A percentile compares a stretch with the other conserved stretches of the same genome.
Conservation (phyloP, 2,329 filamentous ascomycete genomes). For the Fusarium falciforme region DNA sequence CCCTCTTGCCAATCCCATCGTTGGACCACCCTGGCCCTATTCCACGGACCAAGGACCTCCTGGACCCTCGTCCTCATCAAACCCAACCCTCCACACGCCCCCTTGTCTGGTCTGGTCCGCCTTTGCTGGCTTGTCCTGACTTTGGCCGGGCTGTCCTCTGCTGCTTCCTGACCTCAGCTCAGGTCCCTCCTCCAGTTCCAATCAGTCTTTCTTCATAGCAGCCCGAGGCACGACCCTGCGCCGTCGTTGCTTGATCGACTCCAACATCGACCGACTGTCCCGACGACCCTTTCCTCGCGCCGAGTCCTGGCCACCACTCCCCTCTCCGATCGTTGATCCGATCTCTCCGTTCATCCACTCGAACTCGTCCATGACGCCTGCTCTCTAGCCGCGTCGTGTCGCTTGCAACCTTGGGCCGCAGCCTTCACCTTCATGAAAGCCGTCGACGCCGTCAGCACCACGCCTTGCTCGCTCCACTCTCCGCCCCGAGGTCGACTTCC, state of each 20-base stretch:
- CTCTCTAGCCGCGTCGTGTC: slow-evolving; percentile 36
- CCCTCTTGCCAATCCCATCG: slow-evolving; percentile 36
- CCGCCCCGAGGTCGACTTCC: slow-evolving; percentile 13
- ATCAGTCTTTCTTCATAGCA: slow-evolving; percentile 30
- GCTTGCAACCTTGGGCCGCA: slow-evolving; percentile 36
- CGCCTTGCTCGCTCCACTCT: slow-evolving; percentile 22
- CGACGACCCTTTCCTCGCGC: slow-evolving; percentile 20
- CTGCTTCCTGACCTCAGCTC: slow-evolving; percentile 30
- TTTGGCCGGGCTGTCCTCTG: slow-evolving; percentile 25
- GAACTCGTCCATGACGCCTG: slow-evolving; percentile 40
- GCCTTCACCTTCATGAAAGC: slow-evolving; percentile 35
- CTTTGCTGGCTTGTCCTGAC: slow-evolving; percentile 29
- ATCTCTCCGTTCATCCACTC: slow-evolving; percentile 15
- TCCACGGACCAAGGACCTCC: slow-evolving; percentile 29
- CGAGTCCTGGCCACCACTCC: slow-evolving; percentile 18
- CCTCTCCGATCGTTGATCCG: slow-evolving; percentile 24
- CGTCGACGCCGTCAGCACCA: slow-evolving; percentile 20
- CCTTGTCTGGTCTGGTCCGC: slow-evolving; percentile 32
- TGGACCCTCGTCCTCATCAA: slow-evolving; percentile 44
- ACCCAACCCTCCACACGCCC: slow-evolving; percentile 44
- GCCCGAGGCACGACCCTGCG: slow-evolving; percentile 36
- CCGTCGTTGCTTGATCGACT: slow-evolving; percentile 27
- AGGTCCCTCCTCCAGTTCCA: slow-evolving; percentile 28
- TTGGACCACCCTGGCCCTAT: slow-evolving; percentile 33
- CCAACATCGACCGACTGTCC: slow-evolving; percentile 21